These are phyloP conservation scores for Polychytrium aggregatum DNA, from an alignment of 192 early-diverging fungal genomes.

Conservation along the genomic window DNA sequence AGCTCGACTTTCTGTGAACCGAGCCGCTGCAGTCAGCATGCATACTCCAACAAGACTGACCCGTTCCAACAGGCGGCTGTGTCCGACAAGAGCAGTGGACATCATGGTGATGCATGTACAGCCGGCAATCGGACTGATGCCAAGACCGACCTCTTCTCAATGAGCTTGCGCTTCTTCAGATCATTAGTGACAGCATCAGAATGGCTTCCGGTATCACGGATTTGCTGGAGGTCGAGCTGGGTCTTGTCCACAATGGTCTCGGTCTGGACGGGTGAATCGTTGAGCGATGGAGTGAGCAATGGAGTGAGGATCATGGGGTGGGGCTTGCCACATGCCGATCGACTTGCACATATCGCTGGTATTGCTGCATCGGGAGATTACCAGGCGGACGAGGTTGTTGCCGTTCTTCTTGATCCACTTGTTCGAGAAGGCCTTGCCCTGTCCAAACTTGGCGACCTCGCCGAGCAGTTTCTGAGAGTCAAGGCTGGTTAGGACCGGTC, in stretches of 20 bases:
- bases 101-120: too few species aligned
- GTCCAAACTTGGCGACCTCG: conserved; percentile 75
- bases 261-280: conserved; percentile 8
- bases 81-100: too few species aligned
- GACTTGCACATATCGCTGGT: too few species aligned
- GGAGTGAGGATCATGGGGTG: neutral
- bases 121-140: too few species aligned
- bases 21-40: too few species aligned
- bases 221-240: conserved; percentile 55
- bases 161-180: conserved; percentile 38
- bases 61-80: too few species aligned
- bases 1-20: conserved; percentile 42
- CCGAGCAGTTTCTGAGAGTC: conserved; percentile 38
- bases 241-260: conserved; percentile 78
- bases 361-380: neutral
- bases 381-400: conserved; percentile 54
- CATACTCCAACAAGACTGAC: too few species aligned
- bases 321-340: neutral
- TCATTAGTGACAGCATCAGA: conserved; percentile 53
- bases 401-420: conserved; percentile 89
- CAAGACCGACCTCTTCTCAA: too few species aligned
- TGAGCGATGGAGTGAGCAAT: neutral
- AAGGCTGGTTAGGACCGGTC: neutral
- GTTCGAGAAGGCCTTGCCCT: conserved; percentile 92
- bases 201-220: conserved; percentile 53